A percentile compares a stretch with the other conserved stretches of the same genome.
These are phyloP conservation scores for Talaromyces islandicus DNA, from an alignment of 2,329 filamentous ascomycete genomes.

Conservation along the genomic window DNA sequence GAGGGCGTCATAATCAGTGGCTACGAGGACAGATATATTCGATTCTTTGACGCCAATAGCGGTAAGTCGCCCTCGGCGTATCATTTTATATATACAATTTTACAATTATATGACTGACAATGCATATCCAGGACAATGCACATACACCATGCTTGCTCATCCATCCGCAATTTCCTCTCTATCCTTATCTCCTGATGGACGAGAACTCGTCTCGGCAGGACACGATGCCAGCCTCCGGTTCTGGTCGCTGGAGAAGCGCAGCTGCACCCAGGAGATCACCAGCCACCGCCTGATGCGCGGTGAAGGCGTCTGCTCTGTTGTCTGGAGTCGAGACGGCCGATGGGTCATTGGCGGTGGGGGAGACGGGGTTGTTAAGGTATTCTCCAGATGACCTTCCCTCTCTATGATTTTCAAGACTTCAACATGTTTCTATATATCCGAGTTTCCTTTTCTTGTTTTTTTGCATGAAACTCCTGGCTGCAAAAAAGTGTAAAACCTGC, in stretches of 20 bases:
- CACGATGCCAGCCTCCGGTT: conserved; percentile 94
- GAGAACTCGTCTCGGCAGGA: conserved; percentile 89
- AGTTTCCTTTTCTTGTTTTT: neutral
- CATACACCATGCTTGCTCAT: conserved; percentile 97
- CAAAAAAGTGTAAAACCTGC: neutral
- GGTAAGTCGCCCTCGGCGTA: conserved; percentile 56
- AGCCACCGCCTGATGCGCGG: conserved; percentile 91
- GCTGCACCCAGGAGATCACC: conserved; percentile 92
- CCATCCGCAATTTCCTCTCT: conserved; percentile 87
- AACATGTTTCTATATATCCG: neutral
- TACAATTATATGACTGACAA: neutral
- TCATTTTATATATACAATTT: neutral
- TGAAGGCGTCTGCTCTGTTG: conserved; percentile 87
- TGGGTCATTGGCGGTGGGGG: conserved; percentile 94
- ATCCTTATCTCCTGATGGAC: conserved; percentile 85
- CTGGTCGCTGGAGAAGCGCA: conserved; percentile 94
- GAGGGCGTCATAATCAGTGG: conserved; percentile 94
- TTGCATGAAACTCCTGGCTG: neutral
- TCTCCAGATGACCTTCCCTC: conserved; percentile 35
- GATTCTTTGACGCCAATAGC: conserved; percentile 98
- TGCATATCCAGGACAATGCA: conserved; percentile 76
- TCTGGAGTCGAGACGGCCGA: conserved; percentile 91
- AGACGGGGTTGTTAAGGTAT: conserved; percentile 94
- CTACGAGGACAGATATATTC: conserved; percentile 91
- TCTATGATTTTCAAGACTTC: neutral